Conservation (phyloP, 1,284 basidiomycete species). For the Thelephora terrestris region DNA sequence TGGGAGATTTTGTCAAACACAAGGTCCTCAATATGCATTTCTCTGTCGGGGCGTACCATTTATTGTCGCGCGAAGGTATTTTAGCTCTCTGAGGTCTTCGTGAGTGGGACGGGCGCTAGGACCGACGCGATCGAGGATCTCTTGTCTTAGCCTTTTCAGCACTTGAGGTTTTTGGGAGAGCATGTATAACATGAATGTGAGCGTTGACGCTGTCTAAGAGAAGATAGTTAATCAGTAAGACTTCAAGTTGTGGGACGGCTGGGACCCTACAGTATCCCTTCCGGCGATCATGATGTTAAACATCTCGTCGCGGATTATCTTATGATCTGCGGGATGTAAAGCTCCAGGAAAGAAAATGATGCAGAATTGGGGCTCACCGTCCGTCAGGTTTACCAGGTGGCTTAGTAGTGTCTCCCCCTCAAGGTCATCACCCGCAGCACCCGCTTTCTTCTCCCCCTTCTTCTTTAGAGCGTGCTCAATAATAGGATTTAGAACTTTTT, state of each 20-base stretch:
- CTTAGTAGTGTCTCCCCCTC: slow-evolving; percentile 40
- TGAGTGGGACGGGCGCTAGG: slow-evolving; percentile 22
- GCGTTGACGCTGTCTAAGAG: slow-evolving; percentile 23
- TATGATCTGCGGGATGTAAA: slow-evolving; percentile 12
- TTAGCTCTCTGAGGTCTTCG: slow-evolving; percentile 31
- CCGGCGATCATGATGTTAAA: slow-evolving; percentile 28
- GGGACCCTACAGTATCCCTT: slow-evolving; percentile 23
- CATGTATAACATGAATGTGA: slow-evolving; percentile 29
- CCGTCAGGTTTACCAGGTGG: slow-evolving; percentile 38
- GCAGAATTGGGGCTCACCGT: slow-evolving; percentile 23
- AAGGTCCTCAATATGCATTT: neutral
- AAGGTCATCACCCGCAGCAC: slow-evolving; percentile 11
- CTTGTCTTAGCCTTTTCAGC: slow-evolving; percentile 25
- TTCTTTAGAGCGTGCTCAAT: slow-evolving; percentile 34
- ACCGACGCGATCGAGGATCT: slow-evolving; percentile 26
- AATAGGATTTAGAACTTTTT: slow-evolving; percentile 41
- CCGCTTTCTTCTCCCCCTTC: slow-evolving; percentile 12
- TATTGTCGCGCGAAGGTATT: slow-evolving; percentile 31
- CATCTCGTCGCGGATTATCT: slow-evolving; percentile 25
- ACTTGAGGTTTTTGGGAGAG: slow-evolving; percentile 28
- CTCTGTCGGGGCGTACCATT: slow-evolving; percentile 19
- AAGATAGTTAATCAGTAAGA: neutral
- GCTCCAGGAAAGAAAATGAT: neutral
- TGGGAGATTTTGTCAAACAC: slow-evolving; percentile 1
- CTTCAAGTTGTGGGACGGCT: neutral